phyloP scores from a whole-genome alignment of 2,329 filamentous ascomycete genomes.

The Laburnicola sp. region DNA sequence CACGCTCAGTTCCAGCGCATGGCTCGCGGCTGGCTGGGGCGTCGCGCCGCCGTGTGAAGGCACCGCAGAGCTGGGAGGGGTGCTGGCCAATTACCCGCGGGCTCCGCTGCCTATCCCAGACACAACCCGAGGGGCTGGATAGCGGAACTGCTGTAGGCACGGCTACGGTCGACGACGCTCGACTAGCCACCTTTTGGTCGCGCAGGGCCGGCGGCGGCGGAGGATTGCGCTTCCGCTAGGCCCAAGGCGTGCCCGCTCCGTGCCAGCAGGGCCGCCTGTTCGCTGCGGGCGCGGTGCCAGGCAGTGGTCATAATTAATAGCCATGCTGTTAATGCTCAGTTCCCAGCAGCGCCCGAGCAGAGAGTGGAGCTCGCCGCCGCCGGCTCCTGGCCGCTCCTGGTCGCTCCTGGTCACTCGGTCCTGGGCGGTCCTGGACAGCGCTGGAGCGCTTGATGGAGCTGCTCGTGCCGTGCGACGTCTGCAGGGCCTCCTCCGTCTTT shows the following conservation, averaged over 20 bases:
- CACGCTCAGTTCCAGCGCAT: conserved; percentile 7
- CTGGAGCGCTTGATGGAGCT: background rate
- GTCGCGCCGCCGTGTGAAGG: conserved; percentile 2
- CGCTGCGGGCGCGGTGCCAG: background rate
- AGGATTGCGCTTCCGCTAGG: conserved; percentile 15
- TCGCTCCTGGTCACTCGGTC: too few species aligned
- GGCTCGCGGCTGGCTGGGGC: conserved; percentile 10
- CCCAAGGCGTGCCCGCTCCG: background rate
- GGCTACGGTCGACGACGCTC: background rate
- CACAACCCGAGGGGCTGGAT: conserved; percentile 21
- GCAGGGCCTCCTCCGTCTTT: conserved; percentile 25
- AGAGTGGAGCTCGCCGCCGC: conserved; percentile 3
- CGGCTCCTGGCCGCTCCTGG: conserved; percentile 1
- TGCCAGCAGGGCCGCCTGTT: conserved; percentile 1
- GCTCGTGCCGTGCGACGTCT: conserved; percentile 19
- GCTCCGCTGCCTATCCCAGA: conserved; percentile 17
- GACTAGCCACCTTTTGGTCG: conserved; percentile 15
- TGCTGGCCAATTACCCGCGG: conserved; percentile 21
- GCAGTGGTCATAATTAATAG: conserved; percentile 16
- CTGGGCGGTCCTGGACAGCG: too few species aligned
- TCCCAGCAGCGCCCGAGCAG: conserved; percentile 6
- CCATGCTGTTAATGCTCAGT: conserved; percentile 14
- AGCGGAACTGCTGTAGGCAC: conserved; percentile 19
- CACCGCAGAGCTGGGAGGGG: conserved; percentile 6
- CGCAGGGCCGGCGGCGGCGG: background rate